Percentiles rank a stretch among this genome's conserved stretches.
phyloP scores from a whole-genome alignment of 1,284 basidiomycete genomes.

The Leucoagaricus sp. region DNA sequence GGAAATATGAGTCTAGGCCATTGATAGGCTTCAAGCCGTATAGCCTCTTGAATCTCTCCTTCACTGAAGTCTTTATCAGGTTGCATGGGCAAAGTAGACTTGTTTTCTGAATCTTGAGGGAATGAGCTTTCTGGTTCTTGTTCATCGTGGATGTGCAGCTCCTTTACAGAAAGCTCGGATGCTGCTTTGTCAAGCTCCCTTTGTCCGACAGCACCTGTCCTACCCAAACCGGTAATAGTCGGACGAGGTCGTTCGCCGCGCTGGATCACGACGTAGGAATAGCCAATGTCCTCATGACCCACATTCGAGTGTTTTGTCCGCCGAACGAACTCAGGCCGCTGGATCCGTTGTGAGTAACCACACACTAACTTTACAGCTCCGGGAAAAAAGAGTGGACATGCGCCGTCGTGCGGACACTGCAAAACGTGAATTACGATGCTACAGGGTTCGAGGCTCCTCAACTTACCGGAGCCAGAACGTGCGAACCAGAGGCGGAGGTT shows the following conservation, averaged over 20 bases:
- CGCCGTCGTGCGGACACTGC: slow-evolving; percentile 90
- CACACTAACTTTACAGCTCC: slow-evolving; percentile 64
- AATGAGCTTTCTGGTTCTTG: slow-evolving; percentile 21
- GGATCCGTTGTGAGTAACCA: slow-evolving; percentile 85
- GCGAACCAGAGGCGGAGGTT: slow-evolving; percentile 53
- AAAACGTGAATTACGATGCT: slow-evolving; percentile 14
- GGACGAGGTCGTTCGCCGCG: slow-evolving; percentile 70
- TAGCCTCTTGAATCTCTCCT: slow-evolving; percentile 43
- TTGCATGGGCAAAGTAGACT: neutral
- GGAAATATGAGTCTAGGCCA: slow-evolving; percentile 94
- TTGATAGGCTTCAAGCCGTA: slow-evolving; percentile 69
- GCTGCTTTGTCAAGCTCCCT: slow-evolving; percentile 43
- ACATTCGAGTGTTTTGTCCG: slow-evolving; percentile 83
- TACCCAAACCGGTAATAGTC: slow-evolving; percentile 49
- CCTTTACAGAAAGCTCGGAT: slow-evolving; percentile 35
- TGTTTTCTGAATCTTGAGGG: slow-evolving; percentile 14
- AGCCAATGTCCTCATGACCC: slow-evolving; percentile 86
- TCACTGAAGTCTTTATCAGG: slow-evolving; percentile 8
- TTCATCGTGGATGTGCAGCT: slow-evolving; percentile 48
- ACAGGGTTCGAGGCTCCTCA: slow-evolving; percentile 15
- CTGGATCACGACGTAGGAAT: slow-evolving; percentile 90
- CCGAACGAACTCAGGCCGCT: slow-evolving; percentile 84
- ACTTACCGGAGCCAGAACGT: slow-evolving; percentile 82
- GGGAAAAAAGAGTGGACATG: slow-evolving; percentile 74
- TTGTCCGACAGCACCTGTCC: slow-evolving; percentile 64